Evolutionary conservation across 2,329 filamentous ascomycete species (phyloP).

Genomic region (Leptographium radiaticola): DNA sequence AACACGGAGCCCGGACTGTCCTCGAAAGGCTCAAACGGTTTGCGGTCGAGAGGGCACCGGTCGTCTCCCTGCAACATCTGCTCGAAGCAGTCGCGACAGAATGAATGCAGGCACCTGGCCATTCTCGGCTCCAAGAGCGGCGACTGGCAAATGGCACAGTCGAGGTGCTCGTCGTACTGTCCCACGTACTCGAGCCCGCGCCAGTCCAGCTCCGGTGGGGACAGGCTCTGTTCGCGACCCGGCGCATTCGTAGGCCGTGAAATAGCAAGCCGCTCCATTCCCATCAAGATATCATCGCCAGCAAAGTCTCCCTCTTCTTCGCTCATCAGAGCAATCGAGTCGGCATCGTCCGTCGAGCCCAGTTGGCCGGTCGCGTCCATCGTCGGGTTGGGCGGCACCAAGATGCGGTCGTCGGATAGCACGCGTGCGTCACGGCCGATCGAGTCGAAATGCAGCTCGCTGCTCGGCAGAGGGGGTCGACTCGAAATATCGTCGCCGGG

Average conservation of each 20-base stretch:
- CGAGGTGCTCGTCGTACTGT: conserved; percentile 21
- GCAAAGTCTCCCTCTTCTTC: background rate
- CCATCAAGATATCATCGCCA: background rate
- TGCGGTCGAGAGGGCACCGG: conserved; percentile 47
- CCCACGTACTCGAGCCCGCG: conserved; percentile 20
- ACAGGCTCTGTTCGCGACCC: background rate
- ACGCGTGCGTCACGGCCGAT: background rate
- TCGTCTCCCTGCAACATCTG: conserved; percentile 28
- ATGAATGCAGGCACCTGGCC: conserved; percentile 50
- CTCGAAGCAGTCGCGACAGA: conserved; percentile 45
- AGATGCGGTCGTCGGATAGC: background rate
- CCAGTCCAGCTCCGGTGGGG: conserved; percentile 17
- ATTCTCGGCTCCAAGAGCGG: conserved; percentile 48
- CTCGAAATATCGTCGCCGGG: background rate
- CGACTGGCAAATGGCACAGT: conserved; percentile 37
- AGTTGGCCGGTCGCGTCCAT: background rate
- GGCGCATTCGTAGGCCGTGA: background rate
- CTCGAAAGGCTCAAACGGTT: conserved; percentile 21
- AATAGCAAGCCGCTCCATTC: background rate
- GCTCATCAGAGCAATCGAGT: background rate
- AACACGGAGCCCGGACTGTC: conserved; percentile 11
- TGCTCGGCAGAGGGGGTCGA: background rate
- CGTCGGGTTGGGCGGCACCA: background rate
- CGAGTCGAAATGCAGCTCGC: background rate
- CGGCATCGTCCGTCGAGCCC: background rate